Evolutionary conservation across 257 asterid genomes (phyloP).

Genomic region (Solanum dulcamara): DNA sequence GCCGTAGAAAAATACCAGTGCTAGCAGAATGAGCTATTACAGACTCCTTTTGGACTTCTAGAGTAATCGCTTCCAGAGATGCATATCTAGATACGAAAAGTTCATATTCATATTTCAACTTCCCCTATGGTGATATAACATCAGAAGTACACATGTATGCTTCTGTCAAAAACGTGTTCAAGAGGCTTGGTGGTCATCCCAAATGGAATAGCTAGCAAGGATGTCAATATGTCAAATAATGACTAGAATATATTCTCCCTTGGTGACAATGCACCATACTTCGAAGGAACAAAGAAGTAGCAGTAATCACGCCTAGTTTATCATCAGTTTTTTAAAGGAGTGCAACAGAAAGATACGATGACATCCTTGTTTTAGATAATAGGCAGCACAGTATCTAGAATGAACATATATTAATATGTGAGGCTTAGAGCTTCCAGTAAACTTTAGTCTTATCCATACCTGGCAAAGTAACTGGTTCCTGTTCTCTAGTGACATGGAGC

Average conservation of each 20-base stretch:
- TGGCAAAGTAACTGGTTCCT: slow-evolving; percentile 22
- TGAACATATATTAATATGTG: not conserved
- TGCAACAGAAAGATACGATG: not conserved
- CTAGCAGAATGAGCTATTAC: not conserved
- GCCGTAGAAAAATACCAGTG: not conserved
- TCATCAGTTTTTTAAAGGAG: not conserved
- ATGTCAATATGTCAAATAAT: not conserved
- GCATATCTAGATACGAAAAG: not conserved
- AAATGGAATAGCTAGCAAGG: not conserved
- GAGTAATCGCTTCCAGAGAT: not conserved
- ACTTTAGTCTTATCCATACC: slow-evolving; percentile 18
- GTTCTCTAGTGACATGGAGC: slow-evolving; percentile 56
- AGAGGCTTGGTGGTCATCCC: not conserved
- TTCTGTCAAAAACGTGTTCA: not conserved
- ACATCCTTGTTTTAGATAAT: not conserved
- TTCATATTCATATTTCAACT: not conserved
- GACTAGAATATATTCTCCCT: not conserved
- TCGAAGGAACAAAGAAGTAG: not conserved
- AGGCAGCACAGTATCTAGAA: not conserved
- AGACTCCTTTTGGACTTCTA: not conserved
- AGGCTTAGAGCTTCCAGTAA: not conserved
- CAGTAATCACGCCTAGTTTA: not conserved
- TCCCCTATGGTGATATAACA: not conserved
- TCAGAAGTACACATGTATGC: not conserved
- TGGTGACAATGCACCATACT: not conserved